Evolutionary conservation across 78 protist species (phyloP).

Genomic region (Dictyostelium citrinum): DNA sequence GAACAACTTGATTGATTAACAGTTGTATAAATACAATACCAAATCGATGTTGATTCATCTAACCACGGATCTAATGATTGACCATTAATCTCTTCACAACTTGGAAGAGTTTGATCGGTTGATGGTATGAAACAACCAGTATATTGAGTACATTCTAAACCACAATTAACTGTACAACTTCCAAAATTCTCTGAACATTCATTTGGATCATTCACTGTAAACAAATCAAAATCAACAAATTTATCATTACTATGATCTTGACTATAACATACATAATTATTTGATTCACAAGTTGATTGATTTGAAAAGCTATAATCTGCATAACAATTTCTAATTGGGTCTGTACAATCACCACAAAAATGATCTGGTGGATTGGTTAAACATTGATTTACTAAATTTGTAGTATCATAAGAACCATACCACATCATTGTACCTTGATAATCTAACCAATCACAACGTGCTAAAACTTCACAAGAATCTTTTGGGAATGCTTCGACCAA

Average conservation of each 20-base stretch:
- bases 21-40: neutral
- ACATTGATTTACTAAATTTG: neutral
- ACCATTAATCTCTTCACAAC: neutral
- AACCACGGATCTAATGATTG: neutral
- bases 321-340: conserved; percentile 12
- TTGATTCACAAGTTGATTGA: neutral
- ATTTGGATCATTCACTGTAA: neutral
- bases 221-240: neutral
- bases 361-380: neutral
- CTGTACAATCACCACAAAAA: conserved; percentile 60
- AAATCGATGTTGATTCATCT: neutral
- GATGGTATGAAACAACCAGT: neutral
- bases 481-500: neutral
- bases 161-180: conserved; percentile 21
- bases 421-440: neutral
- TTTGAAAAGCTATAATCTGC: neutral
- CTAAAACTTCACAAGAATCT: neutral
- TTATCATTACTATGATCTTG: neutral
- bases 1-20: neutral
- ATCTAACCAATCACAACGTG: conserved; percentile 50
- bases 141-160: neutral
- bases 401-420: neutral
- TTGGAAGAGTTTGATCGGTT: neutral
- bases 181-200: conserved; percentile 4
- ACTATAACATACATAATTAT: conserved; percentile 24